Conservation (phyloP, 2,329 filamentous ascomycete genomes). For the Claviceps pazoutovae region DNA sequence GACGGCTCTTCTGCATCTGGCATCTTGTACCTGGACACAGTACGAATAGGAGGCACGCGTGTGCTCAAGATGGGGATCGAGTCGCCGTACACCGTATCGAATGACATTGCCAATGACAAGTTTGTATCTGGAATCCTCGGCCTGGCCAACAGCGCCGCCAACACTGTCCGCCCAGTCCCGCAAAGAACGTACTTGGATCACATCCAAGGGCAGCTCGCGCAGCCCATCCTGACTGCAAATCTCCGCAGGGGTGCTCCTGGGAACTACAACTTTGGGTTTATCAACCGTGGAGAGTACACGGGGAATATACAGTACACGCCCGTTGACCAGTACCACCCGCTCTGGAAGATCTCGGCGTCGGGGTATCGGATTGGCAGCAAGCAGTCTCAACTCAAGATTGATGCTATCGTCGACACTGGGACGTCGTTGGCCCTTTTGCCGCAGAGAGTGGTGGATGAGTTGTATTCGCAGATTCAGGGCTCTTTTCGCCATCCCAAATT, state of each 20-base stretch:
- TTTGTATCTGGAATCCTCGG: slow-evolving; percentile 24
- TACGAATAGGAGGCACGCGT: slow-evolving; percentile 44
- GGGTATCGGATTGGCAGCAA: slow-evolving; percentile 38
- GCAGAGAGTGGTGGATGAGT: slow-evolving; percentile 35
- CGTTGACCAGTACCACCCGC: slow-evolving; percentile 38
- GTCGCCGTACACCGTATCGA: slow-evolving; percentile 44
- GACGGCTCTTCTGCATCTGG: slow-evolving; percentile 51
- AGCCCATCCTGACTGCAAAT: slow-evolving; percentile 24
- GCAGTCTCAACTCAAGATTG: slow-evolving; percentile 9
- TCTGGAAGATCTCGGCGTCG: slow-evolving; percentile 46
- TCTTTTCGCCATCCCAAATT: slow-evolving; percentile 28
- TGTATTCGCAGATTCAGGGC: slow-evolving; percentile 44
- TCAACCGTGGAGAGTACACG: slow-evolving; percentile 42
- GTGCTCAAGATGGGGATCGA: slow-evolving; percentile 51
- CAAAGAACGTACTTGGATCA: slow-evolving; percentile 24
- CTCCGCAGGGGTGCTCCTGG: slow-evolving; percentile 18
- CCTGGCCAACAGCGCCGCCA: slow-evolving; percentile 18
- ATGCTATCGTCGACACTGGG: slow-evolving; percentile 55
- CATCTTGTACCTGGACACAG: slow-evolving; percentile 51
- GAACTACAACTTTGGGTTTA: slow-evolving; percentile 30
- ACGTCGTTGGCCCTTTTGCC: slow-evolving; percentile 52
- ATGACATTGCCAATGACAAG: slow-evolving; percentile 19
- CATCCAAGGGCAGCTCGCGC: slow-evolving; percentile 14
- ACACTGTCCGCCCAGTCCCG: slow-evolving; percentile 18
- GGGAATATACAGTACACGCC: slow-evolving; percentile 41